Evolutionary conservation across 371 early-diverging fungal species (phyloP), one percentile per base, ranked within the genome.

Genomic region (Rhizopus delemar): DNA sequence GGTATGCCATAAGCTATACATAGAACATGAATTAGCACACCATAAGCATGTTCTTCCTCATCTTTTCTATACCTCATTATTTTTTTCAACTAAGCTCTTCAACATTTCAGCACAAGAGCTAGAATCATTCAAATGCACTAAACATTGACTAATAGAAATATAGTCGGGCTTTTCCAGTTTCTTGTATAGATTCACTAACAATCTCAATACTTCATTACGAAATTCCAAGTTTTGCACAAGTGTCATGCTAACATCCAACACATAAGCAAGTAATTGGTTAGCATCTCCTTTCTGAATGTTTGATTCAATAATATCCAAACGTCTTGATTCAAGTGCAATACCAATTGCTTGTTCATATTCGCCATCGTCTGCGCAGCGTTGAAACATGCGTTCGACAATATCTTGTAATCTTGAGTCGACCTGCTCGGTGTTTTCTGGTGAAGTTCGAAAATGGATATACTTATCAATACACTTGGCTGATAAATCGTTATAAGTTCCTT

Each of bases 321-420:
- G 87, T 67, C 87, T 85, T 8, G 95, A 74, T 77, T 98, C 98
- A 29, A 98, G 77, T 1, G 97, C 94, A 71, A 98, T 93, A 36
- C 98, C 98, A 60, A 98, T 88, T 13, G 92, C 93, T 78, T 96
- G 94, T 62, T 87, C 90, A 66, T 85, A 96, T 66, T 98, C 94
- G 15, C 85, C 75, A 57, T 91, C 90, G 33, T 85, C 86, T 59
- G 89, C 89, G 78, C 97, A 97, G 16, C 95, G 86, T 53, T 86
- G 80, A 69, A 98, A 92, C 95, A 98, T 95, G 55, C 92, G 82
- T 65, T 96, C 93, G 1, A 98, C 96, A 41, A 98, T 85, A 36
- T 85, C 85, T 75, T 92, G 86, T 53, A 97, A 83, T 57, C 91
- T 77, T 13, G 83, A 75, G 60, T 96, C 96, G 46, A 95, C 83